These are phyloP conservation scores for Chlorophyllum brunneum DNA, from an alignment of 768 basidiomycete species.

Conservation along the genomic window DNA sequence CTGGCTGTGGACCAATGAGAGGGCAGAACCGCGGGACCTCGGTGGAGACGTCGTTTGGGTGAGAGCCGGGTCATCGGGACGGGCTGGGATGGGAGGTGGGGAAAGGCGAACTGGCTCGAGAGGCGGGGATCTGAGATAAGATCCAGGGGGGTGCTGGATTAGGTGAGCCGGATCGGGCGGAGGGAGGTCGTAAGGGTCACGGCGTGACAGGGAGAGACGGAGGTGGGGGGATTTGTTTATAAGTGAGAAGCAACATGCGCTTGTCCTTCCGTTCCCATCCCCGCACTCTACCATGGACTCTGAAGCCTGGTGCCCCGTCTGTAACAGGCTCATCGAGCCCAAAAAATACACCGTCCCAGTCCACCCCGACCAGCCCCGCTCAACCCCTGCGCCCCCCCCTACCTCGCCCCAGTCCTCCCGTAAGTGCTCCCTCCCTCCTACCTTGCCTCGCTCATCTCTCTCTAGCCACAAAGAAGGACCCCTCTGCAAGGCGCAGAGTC, in stretches of 20 bases:
- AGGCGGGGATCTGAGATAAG: conserved; percentile 12
- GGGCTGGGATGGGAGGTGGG: background rate
- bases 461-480: conserved; percentile 16
- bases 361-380: conserved; percentile 19
- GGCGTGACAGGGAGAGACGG: background rate
- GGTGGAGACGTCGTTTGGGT: conserved; percentile 13
- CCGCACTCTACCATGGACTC: conserved; percentile 35
- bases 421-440: conserved; percentile 17
- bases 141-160: conserved; percentile 6
- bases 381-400: conserved; percentile 32
- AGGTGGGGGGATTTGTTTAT: conserved; percentile 19
- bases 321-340: conserved; percentile 76
- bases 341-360: conserved; percentile 59
- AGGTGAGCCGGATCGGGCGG: conserved; percentile 11
- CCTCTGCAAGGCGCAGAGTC: conserved; percentile 23
- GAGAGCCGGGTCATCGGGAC: conserved; percentile 12
- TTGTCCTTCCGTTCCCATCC: conserved; percentile 7
- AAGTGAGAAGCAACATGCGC: conserved; percentile 20
- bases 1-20: no score
- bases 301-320: conserved; percentile 82
- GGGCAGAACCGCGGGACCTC: conserved; percentile 28
- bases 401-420: conserved; percentile 36
- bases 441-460: conserved; percentile 2
- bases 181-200: conserved; percentile 6
- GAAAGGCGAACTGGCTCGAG: conserved; percentile 3